A percentile compares a stretch with the other conserved stretches of the same genome.
These are phyloP conservation scores for Corrigiola litoralis DNA, from an alignment of 179 eudicot genomes.

Conservation along the genomic window DNA sequence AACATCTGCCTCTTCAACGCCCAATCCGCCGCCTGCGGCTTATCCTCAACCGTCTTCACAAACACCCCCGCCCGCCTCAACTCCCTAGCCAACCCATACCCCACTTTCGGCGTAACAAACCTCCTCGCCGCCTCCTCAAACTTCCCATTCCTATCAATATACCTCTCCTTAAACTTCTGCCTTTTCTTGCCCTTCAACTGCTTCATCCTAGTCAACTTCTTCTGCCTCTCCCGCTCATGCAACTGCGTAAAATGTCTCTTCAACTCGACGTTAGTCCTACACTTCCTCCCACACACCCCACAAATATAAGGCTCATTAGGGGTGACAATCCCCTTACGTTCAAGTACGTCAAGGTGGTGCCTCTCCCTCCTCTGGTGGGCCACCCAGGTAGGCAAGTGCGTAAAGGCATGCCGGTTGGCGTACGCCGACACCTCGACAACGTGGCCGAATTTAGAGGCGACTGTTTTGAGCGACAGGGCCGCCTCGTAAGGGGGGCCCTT, in stretches of 20 bases:
- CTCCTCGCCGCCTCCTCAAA: slow-evolving; percentile 74
- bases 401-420: slow-evolving; percentile 90
- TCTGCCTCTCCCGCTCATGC: slow-evolving; percentile 82
- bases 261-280: slow-evolving; percentile 61
- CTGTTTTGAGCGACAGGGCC: slow-evolving; percentile 39
- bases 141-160: slow-evolving; percentile 56
- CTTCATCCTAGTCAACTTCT: slow-evolving; percentile 74
- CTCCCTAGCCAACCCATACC: slow-evolving; percentile 75
- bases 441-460: slow-evolving; percentile 62
- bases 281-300: slow-evolving; percentile 82
- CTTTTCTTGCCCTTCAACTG: slow-evolving; percentile 86
- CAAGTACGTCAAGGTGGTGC: slow-evolving; percentile 51
- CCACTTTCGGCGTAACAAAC: slow-evolving; percentile 60
- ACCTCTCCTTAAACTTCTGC: slow-evolving; percentile 74
- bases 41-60: slow-evolving; percentile 92
- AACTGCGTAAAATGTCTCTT: slow-evolving; percentile 78
- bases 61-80: slow-evolving; percentile 85
- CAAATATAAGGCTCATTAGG: slow-evolving; percentile 54
- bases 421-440: slow-evolving; percentile 72
- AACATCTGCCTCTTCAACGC: slow-evolving; percentile 79
- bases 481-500: slow-evolving; percentile 80
- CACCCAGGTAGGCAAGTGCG: slow-evolving; percentile 82
- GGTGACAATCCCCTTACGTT: slow-evolving; percentile 45
- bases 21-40: slow-evolving; percentile 99
- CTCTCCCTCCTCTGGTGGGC: slow-evolving; percentile 54